Evolutionary conservation across 1,284 basidiomycete genomes (phyloP), one percentile per base, ranked within the genome.

Genomic region (Cutaneotrichosporon curvatum): DNA sequence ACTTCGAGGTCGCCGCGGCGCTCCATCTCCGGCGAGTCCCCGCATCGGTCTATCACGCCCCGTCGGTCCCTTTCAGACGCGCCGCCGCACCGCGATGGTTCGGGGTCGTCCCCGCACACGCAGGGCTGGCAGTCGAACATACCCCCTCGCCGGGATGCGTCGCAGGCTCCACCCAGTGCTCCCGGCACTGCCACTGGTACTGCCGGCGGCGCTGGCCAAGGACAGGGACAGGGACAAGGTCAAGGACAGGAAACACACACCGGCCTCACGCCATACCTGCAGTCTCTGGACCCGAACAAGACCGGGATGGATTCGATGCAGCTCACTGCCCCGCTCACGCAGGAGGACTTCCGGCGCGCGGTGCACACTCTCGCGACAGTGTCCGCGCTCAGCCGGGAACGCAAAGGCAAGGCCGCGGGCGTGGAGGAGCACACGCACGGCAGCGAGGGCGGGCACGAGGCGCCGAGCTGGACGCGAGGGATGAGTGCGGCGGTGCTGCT

Each of bases 401-500:
- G 35, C 21, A 40, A 37, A 28, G 36, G 19, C 18, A 48, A 48
- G 23, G 42, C 54, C 19, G 25, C 25, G 12, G 25, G 25, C 25
- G 25, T 28, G 8, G 25, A 51, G 7, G 44, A 48, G 22, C 53
- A 56, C 30, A 73, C 75, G 22, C 75, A 76, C 19, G 78, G 67
- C 33, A 76, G 75, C 19, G 83, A 78, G 10, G 82, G 82, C 21
- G 92, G 88, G 0, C 95, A 99, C 63, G 94, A 98, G 61, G 92
- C 84, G 7, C 95, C 95, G 1, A 89, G 88, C 39, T 97, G 91
- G 91, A 95, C 88, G 60, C 76, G 91, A 41, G 78, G 76, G 11
- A 83, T 83, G 11, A 90, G 86, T 68, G 85, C 88, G 1, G 90
- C 83, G 49, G 91, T 97, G 1, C 66, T 96, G 48, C 73, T 97